A percentile compares a stretch with the other conserved stretches of the same genome.
Conservation (phyloP, 208 protist genomes). For the Blechomonas ayalai region DNA sequence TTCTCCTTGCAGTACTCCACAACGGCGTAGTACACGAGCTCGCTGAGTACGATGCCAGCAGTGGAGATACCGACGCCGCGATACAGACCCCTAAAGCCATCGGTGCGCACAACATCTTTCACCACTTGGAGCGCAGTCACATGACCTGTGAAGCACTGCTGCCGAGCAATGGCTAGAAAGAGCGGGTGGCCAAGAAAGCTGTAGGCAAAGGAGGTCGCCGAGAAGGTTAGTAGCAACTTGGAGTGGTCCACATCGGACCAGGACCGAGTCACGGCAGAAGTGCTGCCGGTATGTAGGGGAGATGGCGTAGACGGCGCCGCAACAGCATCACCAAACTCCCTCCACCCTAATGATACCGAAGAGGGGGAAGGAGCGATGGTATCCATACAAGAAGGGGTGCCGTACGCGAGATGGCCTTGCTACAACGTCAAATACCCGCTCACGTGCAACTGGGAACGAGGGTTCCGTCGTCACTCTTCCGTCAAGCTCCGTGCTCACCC, state of each 20-base stretch:
- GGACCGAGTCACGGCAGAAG: constrained; percentile 65
- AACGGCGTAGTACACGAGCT: constrained; percentile 65
- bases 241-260: constrained; percentile 72
- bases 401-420: too few relatives aligned
- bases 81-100: constrained; percentile 57
- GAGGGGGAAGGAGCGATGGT: too few relatives aligned
- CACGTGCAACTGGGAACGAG: too few relatives aligned
- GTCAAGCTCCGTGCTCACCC: too few relatives aligned
- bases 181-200: constrained; percentile 61
- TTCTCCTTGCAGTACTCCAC: constrained; percentile 78
- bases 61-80: constrained; percentile 53
- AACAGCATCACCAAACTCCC: too few relatives aligned
- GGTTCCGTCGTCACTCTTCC: too few relatives aligned
- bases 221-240: constrained; percentile 58
- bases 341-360: too few relatives aligned
- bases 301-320: neutral
- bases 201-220: constrained; percentile 55
- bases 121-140: constrained; percentile 37
- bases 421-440: neutral
- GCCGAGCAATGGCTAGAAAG: constrained; percentile 66
- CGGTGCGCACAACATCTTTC: constrained; percentile 22
- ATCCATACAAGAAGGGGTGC: too few relatives aligned
- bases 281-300: constrained; percentile 2
- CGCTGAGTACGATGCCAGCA: constrained; percentile 63
- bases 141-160: constrained; percentile 49